Percentiles rank a stretch among this genome's conserved stretches.
Conservation (phyloP, 176 grass and related monocot genomes). For the Musa beccarii region DNA sequence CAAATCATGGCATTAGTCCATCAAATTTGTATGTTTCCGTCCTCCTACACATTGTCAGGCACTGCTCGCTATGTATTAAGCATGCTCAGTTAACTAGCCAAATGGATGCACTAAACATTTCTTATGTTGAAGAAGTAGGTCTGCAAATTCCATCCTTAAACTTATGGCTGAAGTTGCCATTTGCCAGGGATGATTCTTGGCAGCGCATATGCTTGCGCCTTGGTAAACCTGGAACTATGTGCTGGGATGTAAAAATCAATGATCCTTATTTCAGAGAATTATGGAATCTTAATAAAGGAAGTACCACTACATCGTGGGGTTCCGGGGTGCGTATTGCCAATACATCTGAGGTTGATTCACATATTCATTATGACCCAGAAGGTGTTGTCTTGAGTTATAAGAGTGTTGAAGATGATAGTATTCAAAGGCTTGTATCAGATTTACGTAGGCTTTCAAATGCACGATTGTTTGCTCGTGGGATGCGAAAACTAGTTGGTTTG, state of each 20-base stretch:
- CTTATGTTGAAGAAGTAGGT: slow-evolving; percentile 91
- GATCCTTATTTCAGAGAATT: slow-evolving; percentile 86
- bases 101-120: slow-evolving; percentile 80
- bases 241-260: slow-evolving; percentile 92
- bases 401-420: slow-evolving; percentile 73
- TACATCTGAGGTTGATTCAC: slow-evolving; percentile 91
- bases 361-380: slow-evolving; percentile 78
- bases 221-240: slow-evolving; percentile 96
- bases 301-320: slow-evolving; percentile 59
- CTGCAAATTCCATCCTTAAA: slow-evolving; percentile 59
- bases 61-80: slow-evolving; percentile 85
- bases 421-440: slow-evolving; percentile 77
- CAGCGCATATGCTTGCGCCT: slow-evolving; percentile 88
- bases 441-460: slow-evolving; percentile 69
- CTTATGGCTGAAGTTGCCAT: slow-evolving; percentile 87
- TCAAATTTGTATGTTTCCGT: slow-evolving; percentile 62
- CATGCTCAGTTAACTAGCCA: slow-evolving; percentile 93
- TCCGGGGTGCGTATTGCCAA: slow-evolving; percentile 71
- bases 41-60: slow-evolving; percentile 74
- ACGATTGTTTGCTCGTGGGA: slow-evolving; percentile 67
- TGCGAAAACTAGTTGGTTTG: slow-evolving; percentile 77
- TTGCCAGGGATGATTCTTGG: slow-evolving; percentile 85
- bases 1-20: slow-evolving; percentile 48
- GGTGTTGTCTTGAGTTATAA: slow-evolving; percentile 73
- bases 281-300: slow-evolving; percentile 77